These are phyloP conservation scores for Karstenula rhodostoma DNA, from an alignment of 2,329 filamentous ascomycete genomes.

Conservation along the genomic window DNA sequence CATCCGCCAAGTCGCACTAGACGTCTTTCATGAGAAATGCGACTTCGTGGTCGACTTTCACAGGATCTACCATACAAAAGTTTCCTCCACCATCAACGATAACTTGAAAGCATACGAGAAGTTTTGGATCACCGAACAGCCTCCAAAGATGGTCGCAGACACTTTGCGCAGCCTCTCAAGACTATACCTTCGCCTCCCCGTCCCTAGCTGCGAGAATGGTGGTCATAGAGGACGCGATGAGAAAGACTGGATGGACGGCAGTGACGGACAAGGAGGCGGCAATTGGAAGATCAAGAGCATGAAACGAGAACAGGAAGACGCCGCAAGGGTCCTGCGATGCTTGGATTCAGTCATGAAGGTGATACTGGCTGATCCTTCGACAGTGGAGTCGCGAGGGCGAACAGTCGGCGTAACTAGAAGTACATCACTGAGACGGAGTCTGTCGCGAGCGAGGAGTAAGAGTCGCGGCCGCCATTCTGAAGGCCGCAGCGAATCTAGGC, in stretches of 20 bases:
- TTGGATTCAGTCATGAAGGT: conserved; percentile 26
- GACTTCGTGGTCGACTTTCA: conserved; percentile 34
- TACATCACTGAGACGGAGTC: conserved; percentile 15
- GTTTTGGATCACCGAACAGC: conserved; percentile 28
- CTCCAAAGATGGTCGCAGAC: conserved; percentile 28
- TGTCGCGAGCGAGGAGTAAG: conserved; percentile 15
- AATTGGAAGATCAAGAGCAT: conserved; percentile 31
- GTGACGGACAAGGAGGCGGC: conserved; percentile 29
- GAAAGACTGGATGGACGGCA: conserved; percentile 33
- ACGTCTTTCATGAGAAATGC: conserved; percentile 30
- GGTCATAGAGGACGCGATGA: conserved; percentile 25
- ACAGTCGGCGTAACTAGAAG: conserved; percentile 14
- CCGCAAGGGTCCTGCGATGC: conserved; percentile 26
- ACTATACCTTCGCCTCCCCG: conserved; percentile 33
- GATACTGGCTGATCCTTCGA: conserved; percentile 13
- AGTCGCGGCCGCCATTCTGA: conserved; percentile 12
- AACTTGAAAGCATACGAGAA: conserved; percentile 27
- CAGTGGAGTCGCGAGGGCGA: conserved; percentile 10
- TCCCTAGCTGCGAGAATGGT: conserved; percentile 30
- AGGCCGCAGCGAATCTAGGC: conserved; percentile 1
- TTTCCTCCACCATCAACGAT: conserved; percentile 21
- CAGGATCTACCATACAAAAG: conserved; percentile 26
- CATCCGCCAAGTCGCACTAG: conserved; percentile 24
- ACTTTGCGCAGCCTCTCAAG: conserved; percentile 28
- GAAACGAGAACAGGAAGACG: conserved; percentile 32